Evolutionary conservation across 2,329 filamentous ascomycete genomes (phyloP), one percentile per base, ranked within the genome.

Genomic region (Chaetoscypha palmicola): DNA sequence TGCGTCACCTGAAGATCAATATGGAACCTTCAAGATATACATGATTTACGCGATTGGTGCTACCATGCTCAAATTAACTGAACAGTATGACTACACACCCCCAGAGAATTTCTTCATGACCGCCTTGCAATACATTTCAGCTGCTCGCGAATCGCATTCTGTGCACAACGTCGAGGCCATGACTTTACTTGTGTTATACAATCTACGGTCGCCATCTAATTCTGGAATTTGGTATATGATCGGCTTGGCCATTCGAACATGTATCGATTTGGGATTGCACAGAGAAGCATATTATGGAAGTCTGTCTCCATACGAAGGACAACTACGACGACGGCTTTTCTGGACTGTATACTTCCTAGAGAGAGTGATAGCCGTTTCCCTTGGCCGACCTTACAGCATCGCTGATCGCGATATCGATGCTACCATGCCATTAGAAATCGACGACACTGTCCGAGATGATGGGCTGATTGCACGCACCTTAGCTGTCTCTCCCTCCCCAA

Each of bases 211-310:
- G 1, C 65, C 68, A 8, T 71, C 70, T 0, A 70, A 69, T 23
- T 68, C 70, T 45, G 71, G 70, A 7, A 64, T 74, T 38, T 75
- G 71, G 71, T 74, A 74, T 52, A 71, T 74, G 65, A 70, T 73
- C 32, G 71, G 72, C 10, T 62, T 74, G 14, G 71, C 71, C 2
- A 74, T 74, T 68, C 66, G 71, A 31, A 74, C 69, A 5, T 69
- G 68, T 41, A 71, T 74, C 38, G 72, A 74, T 45, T 61, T 75
- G 2, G 72, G 71, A 4, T 61, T 74, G 21, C 72, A 75, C 47
- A 63, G 69, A 35, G 69, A 67, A 43, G 66, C 68, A 31, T 66
- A 69, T 44, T 68, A 72, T 46, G 57, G 55, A 21, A 62, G 62
- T 38, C 51, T 69, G 22, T 60, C 68, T 35, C 62, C 62, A 17